Percentiles rank a stretch among this genome's conserved stretches.
These are phyloP conservation scores for Colletotrichum tropicale DNA, from an alignment of 2,329 filamentous ascomycete species.

Conservation along the genomic window DNA sequence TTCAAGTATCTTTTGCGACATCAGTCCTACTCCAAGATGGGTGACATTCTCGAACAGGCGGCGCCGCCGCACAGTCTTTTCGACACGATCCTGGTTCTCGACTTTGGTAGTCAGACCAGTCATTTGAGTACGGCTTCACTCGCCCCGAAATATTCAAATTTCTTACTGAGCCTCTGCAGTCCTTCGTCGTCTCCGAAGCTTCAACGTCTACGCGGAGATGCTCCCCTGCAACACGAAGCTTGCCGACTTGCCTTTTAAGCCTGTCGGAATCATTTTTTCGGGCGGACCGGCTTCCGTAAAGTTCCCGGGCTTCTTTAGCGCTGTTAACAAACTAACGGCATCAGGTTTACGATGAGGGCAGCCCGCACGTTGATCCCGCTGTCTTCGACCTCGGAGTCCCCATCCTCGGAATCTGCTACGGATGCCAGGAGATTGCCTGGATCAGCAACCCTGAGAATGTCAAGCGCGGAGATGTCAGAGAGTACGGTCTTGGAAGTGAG, in stretches of 20 bases:
- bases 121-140: conserved; percentile 49
- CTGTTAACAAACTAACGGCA: background rate
- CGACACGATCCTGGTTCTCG: conserved; percentile 71
- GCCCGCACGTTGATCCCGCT: conserved; percentile 73
- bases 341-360: background rate
- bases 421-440: conserved; percentile 65
- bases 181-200: conserved; percentile 73
- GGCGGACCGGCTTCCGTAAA: conserved; percentile 33
- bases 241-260: conserved; percentile 76
- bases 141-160: conserved; percentile 67
- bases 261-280: conserved; percentile 76
- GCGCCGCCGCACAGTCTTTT: conserved; percentile 41
- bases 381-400: conserved; percentile 77
- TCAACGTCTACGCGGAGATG: conserved; percentile 88
- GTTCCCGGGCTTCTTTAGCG: background rate
- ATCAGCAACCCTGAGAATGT: conserved; percentile 55
- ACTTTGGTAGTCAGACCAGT: conserved; percentile 56
- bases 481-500: conserved; percentile 8
- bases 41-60: conserved; percentile 19
- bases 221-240: conserved; percentile 86
- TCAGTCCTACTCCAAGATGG: background rate
- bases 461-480: conserved; percentile 21
- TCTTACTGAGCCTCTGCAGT: conserved; percentile 33
- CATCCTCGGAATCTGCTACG: conserved; percentile 58
- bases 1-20: background rate